Base-by-base conservation (phyloP, 2,329 filamentous ascomycete species). In the Fusarium sp. region DNA sequence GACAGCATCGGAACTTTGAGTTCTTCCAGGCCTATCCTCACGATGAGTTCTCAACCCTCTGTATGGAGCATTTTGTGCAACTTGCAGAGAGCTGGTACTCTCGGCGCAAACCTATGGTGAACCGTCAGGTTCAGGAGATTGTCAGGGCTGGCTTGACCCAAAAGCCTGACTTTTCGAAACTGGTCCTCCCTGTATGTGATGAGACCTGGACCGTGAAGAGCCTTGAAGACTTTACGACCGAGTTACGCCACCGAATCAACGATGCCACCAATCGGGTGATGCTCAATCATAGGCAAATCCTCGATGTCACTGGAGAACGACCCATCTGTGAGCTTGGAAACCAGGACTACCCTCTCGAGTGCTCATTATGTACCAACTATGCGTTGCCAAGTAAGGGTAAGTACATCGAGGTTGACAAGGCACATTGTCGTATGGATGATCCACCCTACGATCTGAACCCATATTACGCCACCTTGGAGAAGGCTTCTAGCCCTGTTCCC, bases 21-120 rank as follows among this genome's bases (percentile, higher is more conserved):
- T 65, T 58, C 54, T 73, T 71, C 45, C 72, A 71, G 26, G 72
- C 66, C 31, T 73, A 73, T 53, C 72, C 72, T 47, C 72, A 74
- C 24, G 65, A 73, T 41, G 66, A 39, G 22, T n/a, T 45, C 26
- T 58, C 72, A 28, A 71, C 72, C n/a, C 60, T 75, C 33, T 74
- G 72, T 11, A 31, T 38, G 12, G 13, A 11, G 14, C 72, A 74
- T 38, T 73, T 74, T 14, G 33, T 68, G n/a, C 16, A 35, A 10
- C 70, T 75, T 31, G 53, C 62, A 35, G 67, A 65, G 30, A n/a
- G 30, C 12, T 74, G 72, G 72, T 75, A 68, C 33, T 24, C 47
- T 41, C 58, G 54, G 4, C 65, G 67, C 5, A 61, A 30, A 36
- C 30, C 62, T 24, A 54, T 44, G 6, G 62, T 57, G n/a, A n/a